These are phyloP conservation scores for Fusarium annulatum DNA, from an alignment of 2,329 filamentous ascomycete genomes.

Conservation along the genomic window DNA sequence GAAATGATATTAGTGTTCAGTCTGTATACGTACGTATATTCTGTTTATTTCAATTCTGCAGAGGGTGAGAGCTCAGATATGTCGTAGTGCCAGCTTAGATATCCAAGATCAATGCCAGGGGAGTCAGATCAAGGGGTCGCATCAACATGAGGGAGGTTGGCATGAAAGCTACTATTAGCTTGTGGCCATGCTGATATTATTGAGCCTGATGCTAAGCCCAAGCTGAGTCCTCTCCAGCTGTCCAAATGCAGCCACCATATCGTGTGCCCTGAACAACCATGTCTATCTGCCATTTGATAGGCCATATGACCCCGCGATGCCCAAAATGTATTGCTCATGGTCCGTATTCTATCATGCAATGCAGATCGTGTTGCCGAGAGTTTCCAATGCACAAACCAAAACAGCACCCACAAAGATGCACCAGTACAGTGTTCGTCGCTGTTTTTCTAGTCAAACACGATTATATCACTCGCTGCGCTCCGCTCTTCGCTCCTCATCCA, in stretches of 20 bases:
- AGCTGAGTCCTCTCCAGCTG: constrained; percentile 6
- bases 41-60: background rate
- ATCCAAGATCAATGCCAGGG: background rate
- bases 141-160: background rate
- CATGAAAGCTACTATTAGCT: constrained; percentile 1
- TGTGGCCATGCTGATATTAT: background rate
- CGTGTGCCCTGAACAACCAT: background rate
- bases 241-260: background rate
- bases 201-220: background rate
- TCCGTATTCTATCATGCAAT: background rate
- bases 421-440: background rate
- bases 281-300: background rate
- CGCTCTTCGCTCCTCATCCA: constrained; percentile 45
- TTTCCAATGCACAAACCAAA: constrained; percentile 15
- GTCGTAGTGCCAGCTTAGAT: background rate
- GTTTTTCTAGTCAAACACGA: background rate
- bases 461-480: constrained; percentile 19
- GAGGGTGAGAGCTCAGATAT: background rate
- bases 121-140: background rate
- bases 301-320: background rate
- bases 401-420: background rate
- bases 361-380: background rate
- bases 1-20: background rate
- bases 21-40: background rate
- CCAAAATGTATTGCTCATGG: background rate